Conservation (phyloP, 2,329 filamentous ascomycete genomes). For the Cercospora beticola region DNA sequence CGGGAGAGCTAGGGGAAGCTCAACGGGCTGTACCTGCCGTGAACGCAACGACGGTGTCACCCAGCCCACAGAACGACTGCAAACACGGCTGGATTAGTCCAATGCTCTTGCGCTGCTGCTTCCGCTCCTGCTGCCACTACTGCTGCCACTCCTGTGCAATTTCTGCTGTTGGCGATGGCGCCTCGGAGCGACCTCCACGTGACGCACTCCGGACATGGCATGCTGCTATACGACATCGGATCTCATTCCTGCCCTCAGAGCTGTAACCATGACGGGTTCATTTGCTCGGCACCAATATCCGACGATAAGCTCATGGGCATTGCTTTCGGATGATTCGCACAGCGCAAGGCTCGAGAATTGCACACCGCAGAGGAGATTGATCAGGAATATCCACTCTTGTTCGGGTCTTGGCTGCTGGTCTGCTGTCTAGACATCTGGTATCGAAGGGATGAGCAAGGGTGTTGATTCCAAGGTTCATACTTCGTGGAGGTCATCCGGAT, state of each 20-base stretch:
- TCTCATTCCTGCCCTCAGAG: neutral
- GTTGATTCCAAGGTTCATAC: neutral
- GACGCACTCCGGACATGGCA: neutral
- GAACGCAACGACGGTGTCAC: neutral
- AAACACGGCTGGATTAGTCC: neutral
- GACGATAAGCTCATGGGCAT: neutral
- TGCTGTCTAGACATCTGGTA: neutral
- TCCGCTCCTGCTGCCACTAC: neutral
- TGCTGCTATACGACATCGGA: neutral
- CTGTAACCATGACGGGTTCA: constrained; percentile 3
- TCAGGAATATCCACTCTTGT: neutral
- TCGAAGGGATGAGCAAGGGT: constrained; percentile 2
- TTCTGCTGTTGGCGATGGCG: neutral
- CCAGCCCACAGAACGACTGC: neutral
- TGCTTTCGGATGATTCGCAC: neutral
- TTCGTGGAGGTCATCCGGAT: neutral
- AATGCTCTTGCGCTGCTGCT: neutral
- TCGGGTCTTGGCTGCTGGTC: neutral
- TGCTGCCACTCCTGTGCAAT: neutral
- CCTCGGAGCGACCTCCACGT: neutral
- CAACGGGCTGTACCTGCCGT: neutral
- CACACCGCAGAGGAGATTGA: neutral
- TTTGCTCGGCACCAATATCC: neutral
- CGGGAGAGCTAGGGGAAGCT: neutral
- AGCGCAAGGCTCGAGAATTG: neutral